Base-by-base conservation (phyloP, 2,329 filamentous ascomycete genomes). In the Penicillium sp. region DNA sequence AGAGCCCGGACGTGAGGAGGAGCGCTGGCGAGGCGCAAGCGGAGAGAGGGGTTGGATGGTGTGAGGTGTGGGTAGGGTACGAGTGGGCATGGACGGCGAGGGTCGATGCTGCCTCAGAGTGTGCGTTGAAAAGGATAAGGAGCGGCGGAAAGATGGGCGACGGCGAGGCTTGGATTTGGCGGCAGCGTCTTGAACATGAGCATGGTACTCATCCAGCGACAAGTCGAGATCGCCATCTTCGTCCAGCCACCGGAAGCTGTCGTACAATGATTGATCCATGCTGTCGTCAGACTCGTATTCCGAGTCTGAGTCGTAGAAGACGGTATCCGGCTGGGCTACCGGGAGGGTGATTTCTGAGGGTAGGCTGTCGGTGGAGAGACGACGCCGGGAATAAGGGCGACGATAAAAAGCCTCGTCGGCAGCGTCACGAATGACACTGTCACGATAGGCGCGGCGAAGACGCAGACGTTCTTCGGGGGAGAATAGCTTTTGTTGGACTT, bases 161-260 rank as follows among this genome's bases (percentile, higher is more conserved):
- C 81, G 69, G 37, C 64, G 64, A 45, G 60, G 49, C 31, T 61
- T 54, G 22, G 54, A 48, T 28, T 63, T 67, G 75, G 20, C 48
- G 76, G 76, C 52, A 78, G 73, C 63, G 73, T 85, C 76, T n/a
- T 75, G 81, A 37, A 87, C 76, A 66, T 88, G 88, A 48, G 83
- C 79, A 69, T 90, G 88, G 69, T 91, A 90, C 70, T 91, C 87
- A 70, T 91, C 88, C 35, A 92, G 76, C 39, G 82, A 83, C 39
- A 93, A 81, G 67, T 93, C 89, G 35, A 93, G 78, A 54, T 90
- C 85, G 17, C 88, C 84, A 55, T 90, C 87, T 58, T 91, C 88
- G 34, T 92, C 89, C 28, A 92, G 78, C 88, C 89, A 91, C 51
- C 87, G 83, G 65, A 92, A 89, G 70, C 83, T 88, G 62, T 91